Base-by-base conservation (phyloP, 2,329 filamentous ascomycete species). In the Scleromitrula shiraiana region DNA sequence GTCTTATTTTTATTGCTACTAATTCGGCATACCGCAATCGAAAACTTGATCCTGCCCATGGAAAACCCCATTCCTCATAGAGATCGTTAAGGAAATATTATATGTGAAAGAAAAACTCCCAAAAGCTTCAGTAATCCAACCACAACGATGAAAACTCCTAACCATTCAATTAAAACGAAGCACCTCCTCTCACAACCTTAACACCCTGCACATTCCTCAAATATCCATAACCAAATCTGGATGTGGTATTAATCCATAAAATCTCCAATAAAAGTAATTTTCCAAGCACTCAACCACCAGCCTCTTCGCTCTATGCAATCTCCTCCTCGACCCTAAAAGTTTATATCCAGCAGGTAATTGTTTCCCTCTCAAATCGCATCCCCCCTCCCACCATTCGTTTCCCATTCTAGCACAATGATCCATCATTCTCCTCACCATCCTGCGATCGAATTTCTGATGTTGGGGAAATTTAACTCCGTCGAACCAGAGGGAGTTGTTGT, bases 211-310 rank as follows among this genome's bases (percentile, higher is more conserved):
- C n/a, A n/a, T n/a, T n/a, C n/a, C n/a, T n/a, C n/a, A n/a, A n/a
- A n/a, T n/a, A n/a, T n/a, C n/a, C n/a, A n/a, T n/a, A n/a, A 33
- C 24, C 26, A 46, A 32, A 9, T 14, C 12, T 12, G n/a, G 24
- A 46, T 46, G 26, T 7, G 36, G 20, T 5, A 14, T 5, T 2
- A 12, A 26, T 2, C 35, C 35, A 1, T n/a, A n/a, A 2, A 48
- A 14, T 26, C 45, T 48, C 45, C 38, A 48, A 20, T 19, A 36
- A 19, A 36, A 26, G 12, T 42, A 48, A 36, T 48, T 48, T 22
- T 48, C 45, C 17, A 48, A 9, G 7, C 12, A 14, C 23, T 48
- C 42, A 22, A 24, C 17, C 0, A 42, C 38, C 8, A 36, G 9
- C 1, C 3, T 15, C 30, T 27, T 3, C 12, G 38, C 45, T 38